Base-by-base conservation (phyloP, 108 stramenopile genomes). In the Mediolabrus comicus region DNA sequence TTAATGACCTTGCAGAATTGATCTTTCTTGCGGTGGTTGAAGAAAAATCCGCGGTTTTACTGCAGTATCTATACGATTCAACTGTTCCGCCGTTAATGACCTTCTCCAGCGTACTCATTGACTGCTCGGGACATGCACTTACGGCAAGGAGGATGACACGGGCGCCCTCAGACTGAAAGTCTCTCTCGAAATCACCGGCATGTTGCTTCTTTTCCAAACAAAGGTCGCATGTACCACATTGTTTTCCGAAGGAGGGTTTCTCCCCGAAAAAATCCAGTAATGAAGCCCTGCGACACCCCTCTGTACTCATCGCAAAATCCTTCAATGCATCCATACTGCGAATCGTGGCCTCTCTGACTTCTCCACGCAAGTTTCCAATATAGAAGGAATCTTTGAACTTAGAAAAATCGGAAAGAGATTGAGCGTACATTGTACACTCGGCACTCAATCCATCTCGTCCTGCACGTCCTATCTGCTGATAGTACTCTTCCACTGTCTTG, bases 381-480 rank as follows among this genome's bases (percentile, higher is more conserved):
- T 95, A 95, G 74, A 93, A 95, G 41, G 88, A 90, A 30, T 64
- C 68, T 52, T 77, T 61, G 72, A 89, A 95, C 39, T 74, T 73
- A 26, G 79, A 69, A 64, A 94, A 92, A 43, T 96, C 96, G 11
- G 43, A 33, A n/a, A 57, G 61, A 14, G 38, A 30, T 34, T 84
- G 69, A 36, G 59, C 81, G 49, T 82, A 86, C 87, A 97, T 72
- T 7, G 83, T 59, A 51, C 94, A 92, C 55, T 80, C 62, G 5
- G 96, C 86, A 7, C 81, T 69, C 25, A 90, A 56, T 13, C 97
- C 96, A 66, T 97, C 98, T 35, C 98, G 89, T 10, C 98, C 97
- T 16, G 98, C 98, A 16, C 98, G 87, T 11, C 97, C 97, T 75
- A 96, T 92, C 82, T 97, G 95, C 76, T 99, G 98, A 62, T 95